Percentiles rank a stretch among this genome's conserved stretches.
Evolutionary conservation across 768 basidiomycete genomes (phyloP).

Genomic region (Trametes gibbosa): DNA sequence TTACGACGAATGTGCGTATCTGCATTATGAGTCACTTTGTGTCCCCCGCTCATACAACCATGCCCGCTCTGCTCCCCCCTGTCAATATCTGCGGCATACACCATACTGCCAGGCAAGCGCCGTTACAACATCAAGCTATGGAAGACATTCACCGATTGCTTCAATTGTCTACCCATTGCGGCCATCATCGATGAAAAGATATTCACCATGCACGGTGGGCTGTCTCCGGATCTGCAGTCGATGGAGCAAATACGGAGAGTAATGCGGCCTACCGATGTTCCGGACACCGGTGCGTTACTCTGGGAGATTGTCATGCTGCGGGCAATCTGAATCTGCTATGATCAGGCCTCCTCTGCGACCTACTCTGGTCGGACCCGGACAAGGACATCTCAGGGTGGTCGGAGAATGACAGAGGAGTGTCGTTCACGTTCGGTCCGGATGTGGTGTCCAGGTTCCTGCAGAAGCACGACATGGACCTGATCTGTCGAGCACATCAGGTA

Average conservation of each 20-base stretch:
- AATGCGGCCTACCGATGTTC: constrained; percentile 98
- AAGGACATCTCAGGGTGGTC: constrained; percentile 99
- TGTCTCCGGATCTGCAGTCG: constrained; percentile 95
- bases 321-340: background rate
- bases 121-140: constrained; percentile 99
- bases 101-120: constrained; percentile 76
- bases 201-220: constrained; percentile 98
- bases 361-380: constrained; percentile 99
- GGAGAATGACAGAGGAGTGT: constrained; percentile 98
- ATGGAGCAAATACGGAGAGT: constrained; percentile 99
- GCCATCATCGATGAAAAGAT: constrained; percentile 99
- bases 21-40: constrained; percentile 2
- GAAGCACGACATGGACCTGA: constrained; percentile 99
- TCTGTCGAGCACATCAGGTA: constrained; percentile 97
- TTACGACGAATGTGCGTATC: constrained; percentile 93
- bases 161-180: constrained; percentile 98
- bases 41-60: constrained; percentile 8
- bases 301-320: too few species aligned
- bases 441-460: constrained; percentile 97
- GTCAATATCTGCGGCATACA: background rate
- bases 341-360: constrained; percentile 87
- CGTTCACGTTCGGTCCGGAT: constrained; percentile 98
- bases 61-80: constrained; percentile 7
- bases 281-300: constrained; percentile 79
- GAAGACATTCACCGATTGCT: constrained; percentile 99